Conservation (phyloP, 495 filamentous ascomycete species). For the Cercophora samala region DNA sequence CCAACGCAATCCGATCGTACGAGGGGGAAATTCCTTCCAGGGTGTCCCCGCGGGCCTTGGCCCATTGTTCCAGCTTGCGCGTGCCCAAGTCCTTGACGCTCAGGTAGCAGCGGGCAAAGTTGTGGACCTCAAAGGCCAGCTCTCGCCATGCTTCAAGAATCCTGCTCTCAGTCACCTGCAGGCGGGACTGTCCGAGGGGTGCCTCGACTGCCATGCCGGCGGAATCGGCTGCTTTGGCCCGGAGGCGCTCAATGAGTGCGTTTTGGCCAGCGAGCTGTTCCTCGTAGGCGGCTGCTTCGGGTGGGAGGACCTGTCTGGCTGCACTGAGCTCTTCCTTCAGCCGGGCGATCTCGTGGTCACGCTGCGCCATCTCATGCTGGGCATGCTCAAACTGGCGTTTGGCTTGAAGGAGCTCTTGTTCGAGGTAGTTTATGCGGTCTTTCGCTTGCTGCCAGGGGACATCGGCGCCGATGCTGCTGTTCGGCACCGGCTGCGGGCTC, state of each 20-base stretch:
- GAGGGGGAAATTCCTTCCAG: neutral
- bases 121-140: neutral
- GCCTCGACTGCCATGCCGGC: neutral
- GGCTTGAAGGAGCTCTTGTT: neutral
- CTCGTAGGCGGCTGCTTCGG: neutral
- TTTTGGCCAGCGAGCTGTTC: neutral
- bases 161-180: neutral
- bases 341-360: neutral
- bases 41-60: neutral
- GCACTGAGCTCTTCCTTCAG: neutral
- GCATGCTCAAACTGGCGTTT: neutral
- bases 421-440: neutral
- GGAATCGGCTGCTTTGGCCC: neutral
- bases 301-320: neutral
- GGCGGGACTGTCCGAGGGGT: neutral
- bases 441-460: neutral
- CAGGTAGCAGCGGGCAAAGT: conserved; percentile 5
- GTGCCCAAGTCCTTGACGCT: neutral
- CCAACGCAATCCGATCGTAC: neutral
- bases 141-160: neutral
- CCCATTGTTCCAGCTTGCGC: neutral
- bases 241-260: neutral
- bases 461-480: neutral
- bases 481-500: neutral
- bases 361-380: neutral